phyloP scores from a whole-genome alignment of 2,329 filamentous ascomycete genomes.

The Stemphylium lycopersici region DNA sequence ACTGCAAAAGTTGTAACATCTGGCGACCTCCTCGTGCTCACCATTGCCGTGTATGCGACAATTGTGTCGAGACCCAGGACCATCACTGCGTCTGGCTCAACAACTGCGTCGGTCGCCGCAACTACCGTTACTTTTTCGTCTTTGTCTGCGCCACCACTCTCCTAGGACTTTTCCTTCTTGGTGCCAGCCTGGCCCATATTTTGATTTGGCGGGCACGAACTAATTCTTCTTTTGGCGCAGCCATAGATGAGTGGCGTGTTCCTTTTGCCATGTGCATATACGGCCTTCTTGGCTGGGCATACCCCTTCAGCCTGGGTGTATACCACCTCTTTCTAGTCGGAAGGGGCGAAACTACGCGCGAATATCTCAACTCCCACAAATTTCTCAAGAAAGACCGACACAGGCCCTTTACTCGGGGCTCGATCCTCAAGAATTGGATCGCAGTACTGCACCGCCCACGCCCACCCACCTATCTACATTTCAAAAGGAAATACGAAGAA shows the following conservation, averaged over 20 bases:
- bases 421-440: conserved; percentile 76
- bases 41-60: conserved; percentile 95
- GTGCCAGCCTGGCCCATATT: conserved; percentile 79
- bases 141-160: conserved; percentile 84
- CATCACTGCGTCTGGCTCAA: conserved; percentile 99
- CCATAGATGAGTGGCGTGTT: conserved; percentile 74
- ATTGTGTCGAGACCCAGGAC: conserved; percentile 95
- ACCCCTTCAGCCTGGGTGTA: conserved; percentile 80
- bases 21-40: conserved; percentile 96
- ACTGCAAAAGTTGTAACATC: conserved; percentile 96
- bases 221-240: conserved; percentile 68
- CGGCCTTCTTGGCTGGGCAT: conserved; percentile 73
- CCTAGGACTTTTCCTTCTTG: conserved; percentile 76
- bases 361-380: conserved; percentile 96
- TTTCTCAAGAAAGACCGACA: conserved; percentile 92
- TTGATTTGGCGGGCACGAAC: conserved; percentile 71
- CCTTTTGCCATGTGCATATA: conserved; percentile 91
- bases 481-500: conserved; percentile 76
- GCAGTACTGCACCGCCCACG: conserved; percentile 82
- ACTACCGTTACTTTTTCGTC: conserved; percentile 97
- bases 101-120: conserved; percentile 94
- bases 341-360: conserved; percentile 90
- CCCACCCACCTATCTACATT: conserved; percentile 85
- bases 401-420: conserved; percentile 84
- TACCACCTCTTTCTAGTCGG: conserved; percentile 94